Percentiles rank a stretch among this genome's conserved stretches.
phyloP scores from a whole-genome alignment of 2,329 filamentous ascomycete species.

The Penicillium sp. region DNA sequence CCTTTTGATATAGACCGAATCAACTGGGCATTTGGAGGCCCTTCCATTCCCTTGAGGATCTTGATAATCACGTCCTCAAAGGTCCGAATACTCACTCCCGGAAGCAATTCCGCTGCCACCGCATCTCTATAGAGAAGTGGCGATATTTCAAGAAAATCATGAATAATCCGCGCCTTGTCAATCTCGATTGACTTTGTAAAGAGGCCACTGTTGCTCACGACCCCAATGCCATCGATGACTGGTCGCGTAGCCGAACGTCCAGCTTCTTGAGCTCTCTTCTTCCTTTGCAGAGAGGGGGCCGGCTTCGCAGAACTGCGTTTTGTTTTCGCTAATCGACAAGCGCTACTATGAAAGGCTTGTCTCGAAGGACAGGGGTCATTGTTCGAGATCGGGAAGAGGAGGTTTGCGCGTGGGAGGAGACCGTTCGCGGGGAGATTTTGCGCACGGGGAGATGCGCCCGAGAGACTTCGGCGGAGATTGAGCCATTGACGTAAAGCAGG shows the following conservation, averaged over 20 bases:
- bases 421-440: not conserved
- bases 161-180: not conserved
- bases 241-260: not conserved
- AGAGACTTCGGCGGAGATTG: conserved; percentile 6
- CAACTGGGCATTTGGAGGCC: conserved; percentile 6
- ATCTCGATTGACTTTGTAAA: not conserved
- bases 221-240: not conserved
- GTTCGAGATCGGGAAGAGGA: not conserved
- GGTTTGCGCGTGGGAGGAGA: not conserved
- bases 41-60: conserved; percentile 8
- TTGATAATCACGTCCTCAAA: conserved; percentile 14
- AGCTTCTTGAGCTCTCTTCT: not conserved
- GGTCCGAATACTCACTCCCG: conserved; percentile 8
- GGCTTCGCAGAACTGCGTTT: not conserved
- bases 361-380: not conserved
- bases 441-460: not conserved
- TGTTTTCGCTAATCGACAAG: not conserved
- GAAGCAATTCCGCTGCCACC: not conserved
- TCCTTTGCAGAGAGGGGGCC: not conserved
- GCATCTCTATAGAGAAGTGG: conserved; percentile 4
- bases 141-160: not conserved
- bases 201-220: not conserved
- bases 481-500: conserved; percentile 13
- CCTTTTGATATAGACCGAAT: conserved; percentile 17
- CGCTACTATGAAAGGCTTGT: conserved; percentile 12